phyloP scores from a whole-genome alignment of 305 asterid species.

The Fraxinus nigra region DNA sequence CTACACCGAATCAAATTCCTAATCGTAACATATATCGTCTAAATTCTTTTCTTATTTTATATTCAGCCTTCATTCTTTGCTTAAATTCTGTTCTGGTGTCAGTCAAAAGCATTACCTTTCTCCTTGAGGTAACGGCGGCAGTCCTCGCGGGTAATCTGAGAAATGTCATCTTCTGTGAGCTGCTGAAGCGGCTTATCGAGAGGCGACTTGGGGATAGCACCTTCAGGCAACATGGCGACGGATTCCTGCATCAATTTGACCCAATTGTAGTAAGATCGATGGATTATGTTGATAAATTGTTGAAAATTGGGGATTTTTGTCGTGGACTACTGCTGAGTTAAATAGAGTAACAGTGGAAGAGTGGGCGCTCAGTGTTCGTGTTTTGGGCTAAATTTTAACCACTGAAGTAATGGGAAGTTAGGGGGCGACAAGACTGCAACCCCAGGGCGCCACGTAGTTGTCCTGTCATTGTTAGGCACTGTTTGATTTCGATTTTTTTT shows the following conservation, averaged over 20 bases:
- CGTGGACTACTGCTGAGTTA: background rate
- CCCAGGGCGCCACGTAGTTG: constrained; percentile 68
- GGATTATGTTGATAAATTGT: constrained; percentile 6
- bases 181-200: constrained; percentile 84
- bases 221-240: constrained; percentile 51
- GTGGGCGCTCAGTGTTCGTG: constrained; percentile 8
- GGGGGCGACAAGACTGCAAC: constrained; percentile 51
- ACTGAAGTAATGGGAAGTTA: constrained; percentile 12
- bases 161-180: constrained; percentile 95
- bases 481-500: background rate
- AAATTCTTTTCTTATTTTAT: background rate
- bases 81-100: background rate
- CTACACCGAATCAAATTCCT: constrained; percentile 25
- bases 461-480: background rate
- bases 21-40: background rate
- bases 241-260: constrained; percentile 42
- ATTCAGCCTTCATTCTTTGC: background rate
- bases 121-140: constrained; percentile 94
- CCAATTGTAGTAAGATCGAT: constrained; percentile 37
- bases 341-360: constrained; percentile 28
- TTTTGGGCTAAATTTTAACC: constrained; percentile 20
- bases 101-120: constrained; percentile 49
- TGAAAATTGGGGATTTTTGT: constrained; percentile 16
- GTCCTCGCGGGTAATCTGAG: constrained; percentile 95
- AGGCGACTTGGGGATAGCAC: constrained; percentile 48